Evolutionary conservation across 768 basidiomycete genomes (phyloP).

Genomic region (Hemileccinum rubropunctum): DNA sequence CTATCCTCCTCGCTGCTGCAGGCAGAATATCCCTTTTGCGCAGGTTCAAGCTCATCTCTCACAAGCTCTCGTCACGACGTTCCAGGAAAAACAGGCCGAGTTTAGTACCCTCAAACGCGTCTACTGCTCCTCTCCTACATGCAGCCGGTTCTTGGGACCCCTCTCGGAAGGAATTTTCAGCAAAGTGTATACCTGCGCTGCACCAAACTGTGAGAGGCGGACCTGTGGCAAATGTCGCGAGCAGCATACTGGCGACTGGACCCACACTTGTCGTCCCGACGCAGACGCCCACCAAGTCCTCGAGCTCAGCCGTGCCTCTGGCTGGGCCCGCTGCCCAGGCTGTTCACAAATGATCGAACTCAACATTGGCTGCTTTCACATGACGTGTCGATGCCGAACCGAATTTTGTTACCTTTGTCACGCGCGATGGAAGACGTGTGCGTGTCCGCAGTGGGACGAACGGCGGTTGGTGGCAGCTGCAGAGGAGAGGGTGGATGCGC

Average conservation of each 20-base stretch:
- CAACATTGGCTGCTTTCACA: slow-evolving; percentile 37
- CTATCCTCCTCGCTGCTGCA: slow-evolving; percentile 42
- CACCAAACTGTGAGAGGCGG: slow-evolving; percentile 14
- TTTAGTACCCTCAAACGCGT: slow-evolving; percentile 35
- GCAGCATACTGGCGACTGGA: slow-evolving; percentile 21
- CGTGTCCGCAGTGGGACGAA: slow-evolving; percentile 69
- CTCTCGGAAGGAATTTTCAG: slow-evolving; percentile 26
- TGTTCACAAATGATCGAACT: slow-evolving; percentile 40
- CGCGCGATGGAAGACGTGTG: slow-evolving; percentile 61
- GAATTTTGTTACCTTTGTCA: slow-evolving; percentile 48
- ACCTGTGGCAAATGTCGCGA: slow-evolving; percentile 29
- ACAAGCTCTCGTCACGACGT: slow-evolving; percentile 13
- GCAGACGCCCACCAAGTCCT: slow-evolving; percentile 25
- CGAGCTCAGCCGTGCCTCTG: slow-evolving; percentile 22
- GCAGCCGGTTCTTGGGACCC: slow-evolving; percentile 38
- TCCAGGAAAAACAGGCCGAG: slow-evolving; percentile 29
- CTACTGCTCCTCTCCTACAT: slow-evolving; percentile 36
- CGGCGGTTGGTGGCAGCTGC: slow-evolving; percentile 36
- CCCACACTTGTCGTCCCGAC: slow-evolving; percentile 27
- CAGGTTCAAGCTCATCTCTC: slow-evolving; percentile 26
- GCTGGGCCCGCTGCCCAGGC: slow-evolving; percentile 41
- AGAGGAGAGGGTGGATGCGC: slow-evolving; percentile 41
- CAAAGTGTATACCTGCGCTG: slow-evolving; percentile 20
- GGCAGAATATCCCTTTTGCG: slow-evolving; percentile 26
- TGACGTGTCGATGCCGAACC: slow-evolving; percentile 38